phyloP scores from a whole-genome alignment of 257 asterid genomes.

The Solanum corneliomulleri region DNA sequence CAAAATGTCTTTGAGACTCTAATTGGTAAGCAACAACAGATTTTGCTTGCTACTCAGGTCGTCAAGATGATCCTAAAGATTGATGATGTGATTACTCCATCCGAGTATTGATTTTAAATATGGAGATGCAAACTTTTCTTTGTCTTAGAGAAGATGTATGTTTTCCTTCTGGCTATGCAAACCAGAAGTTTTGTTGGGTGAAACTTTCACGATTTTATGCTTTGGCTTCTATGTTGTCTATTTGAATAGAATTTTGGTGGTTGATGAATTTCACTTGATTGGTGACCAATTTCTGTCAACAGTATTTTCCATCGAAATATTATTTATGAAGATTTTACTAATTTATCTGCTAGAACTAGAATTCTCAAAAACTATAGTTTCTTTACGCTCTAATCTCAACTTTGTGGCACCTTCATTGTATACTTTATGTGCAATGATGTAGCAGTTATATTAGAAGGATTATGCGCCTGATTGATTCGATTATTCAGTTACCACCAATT shows the following conservation, averaged over 20 bases:
- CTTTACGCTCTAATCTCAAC: no score
- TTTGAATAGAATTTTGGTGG: not conserved
- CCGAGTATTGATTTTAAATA: conserved; percentile 36
- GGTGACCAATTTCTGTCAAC: not conserved
- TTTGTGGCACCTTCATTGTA: not conserved
- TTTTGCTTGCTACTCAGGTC: conserved; percentile 74
- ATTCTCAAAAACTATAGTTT: no score
- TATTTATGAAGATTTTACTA: not conserved
- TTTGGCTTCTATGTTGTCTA: not conserved
- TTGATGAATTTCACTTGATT: not conserved
- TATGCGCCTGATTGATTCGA: not conserved
- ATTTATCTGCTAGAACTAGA: no score
- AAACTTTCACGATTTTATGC: not conserved
- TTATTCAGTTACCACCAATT: not conserved
- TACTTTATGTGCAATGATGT: not conserved
- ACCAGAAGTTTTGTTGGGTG: not conserved
- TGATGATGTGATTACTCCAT: conserved; percentile 72
- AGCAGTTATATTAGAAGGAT: not conserved
- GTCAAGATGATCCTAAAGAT: conserved; percentile 87
- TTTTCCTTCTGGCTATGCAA: not conserved
- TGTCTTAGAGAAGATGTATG: not conserved
- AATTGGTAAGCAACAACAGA: conserved; percentile 86
- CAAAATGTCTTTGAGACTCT: conserved; percentile 77
- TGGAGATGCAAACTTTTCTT: not conserved
- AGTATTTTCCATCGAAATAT: not conserved